These are phyloP conservation scores for Daldinia bambusicola DNA, from an alignment of 495 filamentous ascomycete genomes.

Conservation along the genomic window DNA sequence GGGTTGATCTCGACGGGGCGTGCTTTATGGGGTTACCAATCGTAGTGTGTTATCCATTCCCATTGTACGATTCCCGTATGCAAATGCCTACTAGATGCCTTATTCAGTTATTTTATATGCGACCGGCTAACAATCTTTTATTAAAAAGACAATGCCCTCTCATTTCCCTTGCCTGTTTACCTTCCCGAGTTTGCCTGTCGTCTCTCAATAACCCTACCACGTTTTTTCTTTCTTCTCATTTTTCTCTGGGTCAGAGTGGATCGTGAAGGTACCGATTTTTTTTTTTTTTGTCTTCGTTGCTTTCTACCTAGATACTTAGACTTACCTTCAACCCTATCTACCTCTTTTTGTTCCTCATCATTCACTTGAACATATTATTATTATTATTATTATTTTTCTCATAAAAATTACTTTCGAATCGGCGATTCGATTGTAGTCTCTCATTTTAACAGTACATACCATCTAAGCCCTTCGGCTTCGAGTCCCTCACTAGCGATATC, in stretches of 20 bases:
- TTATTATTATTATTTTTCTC: neutral
- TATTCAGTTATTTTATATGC: slow-evolving; percentile 7
- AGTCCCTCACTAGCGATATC: slow-evolving; percentile 22
- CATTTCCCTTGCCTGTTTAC: slow-evolving; percentile 18
- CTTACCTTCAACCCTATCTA: slow-evolving; percentile 15
- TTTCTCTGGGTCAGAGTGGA: slow-evolving; percentile 29
- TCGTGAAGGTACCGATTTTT: slow-evolving; percentile 15
- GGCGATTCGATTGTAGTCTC: slow-evolving; percentile 28
- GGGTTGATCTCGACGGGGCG: slow-evolving; percentile 33
- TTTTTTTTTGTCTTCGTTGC: slow-evolving; percentile 15
- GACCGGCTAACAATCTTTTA: slow-evolving; percentile 13
- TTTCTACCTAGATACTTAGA: slow-evolving; percentile 15
- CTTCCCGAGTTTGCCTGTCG: slow-evolving; percentile 16
- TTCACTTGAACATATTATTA: slow-evolving; percentile 24
- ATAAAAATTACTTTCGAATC: slow-evolving; percentile 25
- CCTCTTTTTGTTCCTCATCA: slow-evolving; percentile 15
- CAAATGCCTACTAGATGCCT: too few relatives aligned
- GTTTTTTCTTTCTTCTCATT: slow-evolving; percentile 22
- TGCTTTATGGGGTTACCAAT: slow-evolving; percentile 14
- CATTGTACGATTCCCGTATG: neutral
- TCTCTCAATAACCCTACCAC: slow-evolving; percentile 24
- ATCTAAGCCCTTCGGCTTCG: slow-evolving; percentile 4
- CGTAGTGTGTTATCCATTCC: neutral
- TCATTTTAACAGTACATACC: slow-evolving; percentile 15
- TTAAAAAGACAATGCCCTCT: slow-evolving; percentile 27